Evolutionary conservation across 352 stramenopile species (phyloP), one percentile per base, ranked within the genome.

Genomic region (Phytophthora fragariae): DNA sequence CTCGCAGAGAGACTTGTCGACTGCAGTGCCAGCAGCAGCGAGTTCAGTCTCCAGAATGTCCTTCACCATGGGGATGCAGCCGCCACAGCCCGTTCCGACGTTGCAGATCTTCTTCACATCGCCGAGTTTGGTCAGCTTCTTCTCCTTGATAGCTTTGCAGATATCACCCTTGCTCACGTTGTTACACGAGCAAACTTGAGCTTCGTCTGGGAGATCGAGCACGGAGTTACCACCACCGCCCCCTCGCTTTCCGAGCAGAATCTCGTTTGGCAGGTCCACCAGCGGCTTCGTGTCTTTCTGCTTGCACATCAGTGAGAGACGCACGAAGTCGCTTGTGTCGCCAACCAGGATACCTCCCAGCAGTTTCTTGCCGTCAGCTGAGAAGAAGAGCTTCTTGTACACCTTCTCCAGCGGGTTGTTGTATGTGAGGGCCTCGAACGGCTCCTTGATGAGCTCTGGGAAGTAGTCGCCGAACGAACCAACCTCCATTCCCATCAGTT

Each of bases 361-460:
- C 15, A 92, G 71, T 29, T 85, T 79, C 53, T 84, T 92, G 29
- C 83, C 86, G 41, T 91, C 85, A 41, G 86, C 86, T 21, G 96
- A 97, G 65, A 98, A 98, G 73, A 97, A 95, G 29, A 98, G 88
- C 70, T 98, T 98, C 62, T 96, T 93, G 85, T 98, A 98, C 63
- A 98, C 85, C 15, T 88, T 85, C 62, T 86, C 80, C 9, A 98
- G 77, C 17, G 91, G 89, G 76, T 98, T 96, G 67, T 98, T 97
- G 84, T 95, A 98, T 58, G 95, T 90, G 52, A 91, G 69, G 37
- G 77, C 86, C 86, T 79, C 60, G 73, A 77, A 84, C 27, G 89
- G 85, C 44, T 96, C 91, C 56, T 92, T 76, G 31, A 84, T 75
- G 61, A 96, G 89, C 63, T 97, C 89, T 0, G 89, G 81, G 52